phyloP scores from a whole-genome alignment of 352 stramenopile species.

The Phytophthora podocarpi region DNA sequence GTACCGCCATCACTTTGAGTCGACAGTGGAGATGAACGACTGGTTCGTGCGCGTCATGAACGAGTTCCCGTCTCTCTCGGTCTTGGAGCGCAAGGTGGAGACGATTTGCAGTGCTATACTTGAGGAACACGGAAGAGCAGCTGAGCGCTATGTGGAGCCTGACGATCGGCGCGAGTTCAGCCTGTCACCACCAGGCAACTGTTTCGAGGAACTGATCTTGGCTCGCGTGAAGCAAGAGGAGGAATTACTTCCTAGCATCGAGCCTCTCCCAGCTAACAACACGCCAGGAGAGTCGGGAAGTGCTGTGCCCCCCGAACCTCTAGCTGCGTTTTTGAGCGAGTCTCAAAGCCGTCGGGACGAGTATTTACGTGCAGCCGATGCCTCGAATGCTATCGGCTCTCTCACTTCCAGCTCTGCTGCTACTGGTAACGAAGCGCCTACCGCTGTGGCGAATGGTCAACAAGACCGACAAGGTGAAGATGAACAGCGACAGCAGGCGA shows the following conservation, averaged over 20 bases:
- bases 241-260: constrained; percentile 34
- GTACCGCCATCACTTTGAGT: constrained; percentile 69
- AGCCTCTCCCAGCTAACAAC: constrained; percentile 2
- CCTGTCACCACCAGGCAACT: constrained; percentile 60
- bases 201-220: constrained; percentile 54
- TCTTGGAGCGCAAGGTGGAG: constrained; percentile 80
- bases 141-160: constrained; percentile 54
- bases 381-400: constrained; percentile 29
- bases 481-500: constrained; percentile 26
- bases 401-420: not conserved
- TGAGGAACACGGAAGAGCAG: constrained; percentile 2
- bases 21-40: constrained; percentile 43
- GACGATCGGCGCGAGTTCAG: constrained; percentile 71
- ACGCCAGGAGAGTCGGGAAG: not conserved
- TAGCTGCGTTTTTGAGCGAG: constrained; percentile 37
- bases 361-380: constrained; percentile 46
- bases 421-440: not conserved
- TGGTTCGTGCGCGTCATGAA: constrained; percentile 73
- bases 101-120: constrained; percentile 55
- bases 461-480: constrained; percentile 8
- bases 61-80: constrained; percentile 75
- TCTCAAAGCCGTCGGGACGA: constrained; percentile 49
- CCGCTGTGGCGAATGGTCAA: constrained; percentile 9
- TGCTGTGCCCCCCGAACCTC: constrained; percentile 19
- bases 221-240: constrained; percentile 44